Evolutionary conservation across 1,139 yeast genomes (phyloP).

Genomic region (Pichia norvegensis): DNA sequence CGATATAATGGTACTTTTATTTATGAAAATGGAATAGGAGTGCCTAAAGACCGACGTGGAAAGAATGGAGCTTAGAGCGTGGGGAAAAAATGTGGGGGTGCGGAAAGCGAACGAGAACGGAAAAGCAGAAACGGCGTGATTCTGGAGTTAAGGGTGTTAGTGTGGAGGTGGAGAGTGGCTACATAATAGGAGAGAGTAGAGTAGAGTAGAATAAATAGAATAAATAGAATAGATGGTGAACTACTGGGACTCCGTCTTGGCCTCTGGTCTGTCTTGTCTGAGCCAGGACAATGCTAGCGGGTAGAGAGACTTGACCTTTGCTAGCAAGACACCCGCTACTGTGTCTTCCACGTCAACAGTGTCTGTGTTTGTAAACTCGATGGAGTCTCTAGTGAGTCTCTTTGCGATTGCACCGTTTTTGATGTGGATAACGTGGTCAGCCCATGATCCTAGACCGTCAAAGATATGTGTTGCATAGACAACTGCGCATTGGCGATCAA

Average conservation of each 20-base stretch:
- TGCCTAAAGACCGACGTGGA: too few relatives aligned
- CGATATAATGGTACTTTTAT: too few relatives aligned
- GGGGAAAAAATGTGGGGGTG: too few relatives aligned
- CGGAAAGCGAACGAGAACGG: background rate
- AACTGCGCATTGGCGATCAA: conserved; percentile 55
- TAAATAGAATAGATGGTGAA: too few relatives aligned
- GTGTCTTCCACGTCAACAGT: background rate
- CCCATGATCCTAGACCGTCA: conserved; percentile 89
- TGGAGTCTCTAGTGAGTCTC: conserved; percentile 29
- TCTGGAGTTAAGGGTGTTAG: background rate
- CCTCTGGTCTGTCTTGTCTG: background rate
- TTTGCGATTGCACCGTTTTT: conserved; percentile 50
- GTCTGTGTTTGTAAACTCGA: conserved; percentile 10
- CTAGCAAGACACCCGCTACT: background rate
- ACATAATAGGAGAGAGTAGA: background rate
- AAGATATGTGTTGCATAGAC: conserved; percentile 95
- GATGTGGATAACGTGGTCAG: conserved; percentile 76
- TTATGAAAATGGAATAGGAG: too few relatives aligned
- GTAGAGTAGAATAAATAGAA: background rate
- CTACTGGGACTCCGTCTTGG: background rate
- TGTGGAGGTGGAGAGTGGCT: background rate
- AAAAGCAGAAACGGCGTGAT: too few relatives aligned
- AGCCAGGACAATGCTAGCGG: conserved; percentile 69
- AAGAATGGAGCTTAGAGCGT: too few relatives aligned
- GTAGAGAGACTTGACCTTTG: conserved; percentile 33